Base-by-base conservation (phyloP, 1,284 basidiomycete species). In the Papiliotrema terrestris region DNA sequence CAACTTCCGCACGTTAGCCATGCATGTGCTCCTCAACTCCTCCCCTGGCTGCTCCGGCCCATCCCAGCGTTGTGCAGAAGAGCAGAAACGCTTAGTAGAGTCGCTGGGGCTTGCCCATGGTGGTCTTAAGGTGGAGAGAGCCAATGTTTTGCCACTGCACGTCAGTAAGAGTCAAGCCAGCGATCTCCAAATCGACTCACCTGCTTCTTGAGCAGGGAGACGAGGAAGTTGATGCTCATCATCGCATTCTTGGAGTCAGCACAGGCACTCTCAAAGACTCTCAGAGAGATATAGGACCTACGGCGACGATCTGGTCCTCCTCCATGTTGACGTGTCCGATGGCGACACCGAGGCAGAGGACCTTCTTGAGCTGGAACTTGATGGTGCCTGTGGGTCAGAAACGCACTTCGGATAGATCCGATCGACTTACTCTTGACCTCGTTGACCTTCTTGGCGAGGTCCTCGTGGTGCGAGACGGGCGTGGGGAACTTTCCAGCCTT, bases 401-500 rank as follows among this genome's bases (percentile, higher is more conserved):
- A n/a, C n/a, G n/a, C n/a, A n/a, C n/a, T n/a, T n/a, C n/a, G n/a
- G n/a, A n/a, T n/a, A n/a, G n/a, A n/a, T n/a, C n/a, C n/a, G n/a
- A n/a, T n/a, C n/a, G n/a, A 11, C 29, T 32, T 11, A 32, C 29
- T 32, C 29, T 32, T 90, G 70, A 99, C 94, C 78, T 99, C 96
- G 69, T 79, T 86, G 75, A 97, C 83, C 83, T 98, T 98, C 83
- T 87, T 89, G 78, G 75, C 76, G 54, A 99, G 82, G 80, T 98
- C 95, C 76, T 99, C 96, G 47, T 83, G 78, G 80, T 95, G 91
- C 26, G 91, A 89, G 77, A 99, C 86, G 67, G 92, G 91, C 58
- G 95, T 97, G 52, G 96, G 95, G 90, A 98, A 99, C 80, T 99
- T 98, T 77, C 96, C 96, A 69, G 96, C 95, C 84, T 98, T 98